Evolutionary conservation across 495 filamentous ascomycete genomes (phyloP).

Genomic region (Aspergillus nanangensis): DNA sequence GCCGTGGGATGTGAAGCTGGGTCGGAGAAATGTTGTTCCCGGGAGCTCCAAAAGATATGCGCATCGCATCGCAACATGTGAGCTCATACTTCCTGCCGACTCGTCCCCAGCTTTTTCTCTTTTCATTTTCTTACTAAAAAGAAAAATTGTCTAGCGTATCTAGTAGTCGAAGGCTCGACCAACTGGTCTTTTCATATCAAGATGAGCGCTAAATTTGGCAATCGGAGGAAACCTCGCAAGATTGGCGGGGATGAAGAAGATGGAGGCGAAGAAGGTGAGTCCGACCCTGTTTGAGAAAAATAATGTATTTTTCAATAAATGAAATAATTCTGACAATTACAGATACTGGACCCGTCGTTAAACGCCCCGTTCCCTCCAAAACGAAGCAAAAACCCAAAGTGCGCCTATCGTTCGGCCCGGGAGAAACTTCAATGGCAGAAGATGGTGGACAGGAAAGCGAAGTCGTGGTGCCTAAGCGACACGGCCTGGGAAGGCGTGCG

Average conservation of each 20-base stretch:
- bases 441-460: conserved; percentile 52
- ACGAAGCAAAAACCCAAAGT: conserved; percentile 61
- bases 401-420: conserved; percentile 70
- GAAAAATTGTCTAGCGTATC: no score
- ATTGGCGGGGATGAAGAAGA: conserved; percentile 65
- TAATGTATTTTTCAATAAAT: not conserved
- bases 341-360: conserved; percentile 36
- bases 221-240: conserved; percentile 69
- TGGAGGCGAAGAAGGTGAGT: conserved; percentile 29
- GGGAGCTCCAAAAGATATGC: conserved; percentile 14
- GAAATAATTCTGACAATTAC: conserved; percentile 10
- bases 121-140: no score
- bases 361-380: conserved; percentile 43
- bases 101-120: no score
- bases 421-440: conserved; percentile 50
- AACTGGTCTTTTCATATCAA: conserved; percentile 8
- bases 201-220: conserved; percentile 65
- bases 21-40: conserved; percentile 33
- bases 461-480: conserved; percentile 65
- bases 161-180: no score
- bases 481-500: conserved; percentile 61
- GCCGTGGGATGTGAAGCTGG: conserved; percentile 27
- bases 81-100: not conserved
- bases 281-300: not conserved
- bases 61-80: no score